Base-by-base conservation (phyloP, 176 grass and related monocot genomes). In the Musa beccarii region DNA sequence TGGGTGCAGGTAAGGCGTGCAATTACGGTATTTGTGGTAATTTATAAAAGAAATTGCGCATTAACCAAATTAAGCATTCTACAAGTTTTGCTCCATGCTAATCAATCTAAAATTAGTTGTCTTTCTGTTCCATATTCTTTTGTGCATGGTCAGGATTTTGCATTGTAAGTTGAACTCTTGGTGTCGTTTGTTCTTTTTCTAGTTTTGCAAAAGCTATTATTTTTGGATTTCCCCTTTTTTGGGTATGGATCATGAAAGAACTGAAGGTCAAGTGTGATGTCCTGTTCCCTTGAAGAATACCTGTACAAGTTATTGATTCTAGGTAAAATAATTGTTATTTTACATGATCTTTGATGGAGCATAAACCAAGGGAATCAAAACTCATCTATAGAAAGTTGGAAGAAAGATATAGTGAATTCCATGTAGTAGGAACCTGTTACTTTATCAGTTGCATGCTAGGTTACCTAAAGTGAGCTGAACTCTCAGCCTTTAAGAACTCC, bases 1-100 rank as follows among this genome's bases (percentile, higher is more conserved):
- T 92, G 89, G 89, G 83, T 92, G 75, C 83, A 92, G 81, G 89
- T 92, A 84, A 54, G 54, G 19, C 53, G 76, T 79, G n/a, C 56
- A 59, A 74, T 54, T 57, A 63, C 68, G 51, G 16, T 28, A 28
- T 72, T 22, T 0, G 12, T 63, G 7, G 15, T 53, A 74, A 55
- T 75, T 68, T 80, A 70, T 66, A 49, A 51, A 70, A 70, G 19
- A 66, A 66, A 51, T 8, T 70, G 15, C 1, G 2, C 11, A 50
- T 50, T 69, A 49, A 50, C 17, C 15, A 19, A 50, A 69, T 68
- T 34, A 28, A 68, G 3, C 20, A 68, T 43, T 68, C 65, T 68
- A 43, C 17, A 14, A 8, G 26, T 26, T 34, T 68, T 34, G 2
- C 23, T 68, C 8, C 5, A n/a, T 68, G 65, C 11, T 34, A 17